phyloP scores from a whole-genome alignment of 2,329 filamentous ascomycete species.

The Periconia digitata region DNA sequence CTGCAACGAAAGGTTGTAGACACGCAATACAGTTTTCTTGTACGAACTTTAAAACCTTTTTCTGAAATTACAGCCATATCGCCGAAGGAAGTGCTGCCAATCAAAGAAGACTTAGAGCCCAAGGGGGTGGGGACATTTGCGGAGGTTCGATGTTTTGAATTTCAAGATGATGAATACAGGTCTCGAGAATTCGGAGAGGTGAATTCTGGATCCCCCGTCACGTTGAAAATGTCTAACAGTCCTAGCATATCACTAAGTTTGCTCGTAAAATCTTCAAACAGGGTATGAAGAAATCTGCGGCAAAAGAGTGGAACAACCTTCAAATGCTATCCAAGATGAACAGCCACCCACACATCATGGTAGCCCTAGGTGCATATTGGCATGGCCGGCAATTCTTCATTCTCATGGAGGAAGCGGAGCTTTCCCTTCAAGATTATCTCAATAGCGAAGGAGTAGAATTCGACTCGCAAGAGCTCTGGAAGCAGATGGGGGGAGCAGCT shows the following conservation, averaged over 20 bases:
- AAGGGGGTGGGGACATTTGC: slow-evolving; percentile 11
- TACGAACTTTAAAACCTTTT: slow-evolving; percentile 4
- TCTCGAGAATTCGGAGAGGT: slow-evolving; percentile 12
- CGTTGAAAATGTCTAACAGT: slow-evolving; percentile 4
- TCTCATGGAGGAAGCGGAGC: slow-evolving; percentile 11
- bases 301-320: slow-evolving; percentile 14
- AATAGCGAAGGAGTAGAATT: slow-evolving; percentile 7
- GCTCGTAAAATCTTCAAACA: slow-evolving; percentile 15
- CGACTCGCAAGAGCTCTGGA: slow-evolving; percentile 14
- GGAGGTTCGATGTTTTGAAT: slow-evolving; percentile 13
- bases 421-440: slow-evolving; percentile 13
- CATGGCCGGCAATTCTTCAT: slow-evolving; percentile 14
- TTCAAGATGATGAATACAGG: slow-evolving; percentile 14
- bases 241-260: slow-evolving; percentile 13
- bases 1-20: slow-evolving; percentile 6
- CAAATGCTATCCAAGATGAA: slow-evolving; percentile 11
- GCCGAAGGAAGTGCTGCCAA: slow-evolving; percentile 8
- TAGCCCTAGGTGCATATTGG: slow-evolving; percentile 13
- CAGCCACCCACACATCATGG: slow-evolving; percentile 13
- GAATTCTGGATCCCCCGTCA: neutral
- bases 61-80: slow-evolving; percentile 8
- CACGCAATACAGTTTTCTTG: slow-evolving; percentile 11
- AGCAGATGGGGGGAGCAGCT: slow-evolving; percentile 13
- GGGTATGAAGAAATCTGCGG: slow-evolving; percentile 6
- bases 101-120: slow-evolving; percentile 8